phyloP scores from a whole-genome alignment of 2,329 filamentous ascomycete genomes.

The Colletotrichum falcatum region DNA sequence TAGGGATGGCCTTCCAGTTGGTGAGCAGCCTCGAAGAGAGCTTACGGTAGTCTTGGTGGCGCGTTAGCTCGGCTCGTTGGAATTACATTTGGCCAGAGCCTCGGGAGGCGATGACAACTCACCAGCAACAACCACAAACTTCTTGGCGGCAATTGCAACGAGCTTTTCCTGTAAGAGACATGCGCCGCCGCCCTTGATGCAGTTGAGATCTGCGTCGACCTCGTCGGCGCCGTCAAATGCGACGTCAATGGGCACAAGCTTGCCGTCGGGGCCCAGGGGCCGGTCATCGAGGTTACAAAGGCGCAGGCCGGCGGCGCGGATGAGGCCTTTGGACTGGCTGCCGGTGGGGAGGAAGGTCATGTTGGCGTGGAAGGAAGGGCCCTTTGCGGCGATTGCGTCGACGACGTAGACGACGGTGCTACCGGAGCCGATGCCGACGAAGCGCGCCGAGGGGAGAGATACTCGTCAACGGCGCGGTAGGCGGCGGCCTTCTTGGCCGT shows the following conservation, averaged over 20 bases:
- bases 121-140: conserved; percentile 90
- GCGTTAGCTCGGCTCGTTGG: conserved; percentile 1
- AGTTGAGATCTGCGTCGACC: conserved; percentile 93
- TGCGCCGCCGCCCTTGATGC: conserved; percentile 98
- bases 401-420: conserved; percentile 88
- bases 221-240: conserved; percentile 98
- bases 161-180: conserved; percentile 98
- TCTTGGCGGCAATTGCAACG: conserved; percentile 84
- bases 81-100: neutral
- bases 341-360: conserved; percentile 95
- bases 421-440: conserved; percentile 84
- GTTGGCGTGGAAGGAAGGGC: conserved; percentile 62
- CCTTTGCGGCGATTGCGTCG: conserved; percentile 78
- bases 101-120: conserved; percentile 46
- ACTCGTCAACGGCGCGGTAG: conserved; percentile 77
- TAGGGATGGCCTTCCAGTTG: conserved; percentile 87
- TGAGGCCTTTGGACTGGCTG: conserved; percentile 88
- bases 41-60: conserved; percentile 82
- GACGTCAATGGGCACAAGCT: conserved; percentile 76
- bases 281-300: conserved; percentile 84
- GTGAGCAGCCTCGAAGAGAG: conserved; percentile 79
- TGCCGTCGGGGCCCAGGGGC: conserved; percentile 63
- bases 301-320: conserved; percentile 80
- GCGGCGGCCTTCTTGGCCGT: conserved; percentile 81
- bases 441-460: conserved; percentile 74